phyloP scores from a whole-genome alignment of 495 filamentous ascomycete species.

The Aspergillus bertholletiae region DNA sequence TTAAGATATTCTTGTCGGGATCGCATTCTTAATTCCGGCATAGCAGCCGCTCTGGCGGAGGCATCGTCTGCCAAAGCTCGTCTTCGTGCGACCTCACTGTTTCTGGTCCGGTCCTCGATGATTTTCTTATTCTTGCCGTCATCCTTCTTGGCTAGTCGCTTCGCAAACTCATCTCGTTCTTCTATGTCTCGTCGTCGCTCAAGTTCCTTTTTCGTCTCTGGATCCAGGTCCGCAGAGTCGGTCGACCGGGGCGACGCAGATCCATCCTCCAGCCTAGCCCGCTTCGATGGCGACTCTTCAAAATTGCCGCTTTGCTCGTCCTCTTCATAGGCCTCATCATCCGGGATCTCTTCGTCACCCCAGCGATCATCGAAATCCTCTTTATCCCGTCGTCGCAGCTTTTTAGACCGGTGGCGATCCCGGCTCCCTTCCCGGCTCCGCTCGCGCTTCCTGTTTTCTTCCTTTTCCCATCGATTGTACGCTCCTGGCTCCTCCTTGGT shows the following conservation, averaged over 20 bases:
- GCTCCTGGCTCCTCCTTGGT: constrained; percentile 30
- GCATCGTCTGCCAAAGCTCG: constrained; percentile 64
- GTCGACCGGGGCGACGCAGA: constrained; percentile 42
- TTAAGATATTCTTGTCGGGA: constrained; percentile 91
- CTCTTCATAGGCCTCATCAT: constrained; percentile 33
- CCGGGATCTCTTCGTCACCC: constrained; percentile 70
- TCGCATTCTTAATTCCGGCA: constrained; percentile 73
- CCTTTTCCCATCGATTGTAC: constrained; percentile 28
- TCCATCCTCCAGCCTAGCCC: constrained; percentile 53
- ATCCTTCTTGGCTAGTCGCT: constrained; percentile 67
- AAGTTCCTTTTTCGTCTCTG: constrained; percentile 52
- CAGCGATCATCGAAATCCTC: constrained; percentile 71
- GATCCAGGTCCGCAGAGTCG: constrained; percentile 54
- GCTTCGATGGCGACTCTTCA: constrained; percentile 55
- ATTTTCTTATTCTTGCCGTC: constrained; percentile 68
- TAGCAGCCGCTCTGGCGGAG: constrained; percentile 55
- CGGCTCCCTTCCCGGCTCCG: constrained; percentile 40
- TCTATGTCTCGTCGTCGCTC: constrained; percentile 60
- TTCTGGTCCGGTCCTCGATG: constrained; percentile 62
- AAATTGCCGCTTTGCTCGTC: constrained; percentile 37
- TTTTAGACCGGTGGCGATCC: constrained; percentile 50
- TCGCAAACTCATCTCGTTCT: constrained; percentile 73
- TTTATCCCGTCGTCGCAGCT: constrained; percentile 47
- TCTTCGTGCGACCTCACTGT: constrained; percentile 54
- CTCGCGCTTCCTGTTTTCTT: constrained; percentile 40